Evolutionary conservation across 352 stramenopile genomes (phyloP).

Genomic region (Globisporangium abappressorium): DNA sequence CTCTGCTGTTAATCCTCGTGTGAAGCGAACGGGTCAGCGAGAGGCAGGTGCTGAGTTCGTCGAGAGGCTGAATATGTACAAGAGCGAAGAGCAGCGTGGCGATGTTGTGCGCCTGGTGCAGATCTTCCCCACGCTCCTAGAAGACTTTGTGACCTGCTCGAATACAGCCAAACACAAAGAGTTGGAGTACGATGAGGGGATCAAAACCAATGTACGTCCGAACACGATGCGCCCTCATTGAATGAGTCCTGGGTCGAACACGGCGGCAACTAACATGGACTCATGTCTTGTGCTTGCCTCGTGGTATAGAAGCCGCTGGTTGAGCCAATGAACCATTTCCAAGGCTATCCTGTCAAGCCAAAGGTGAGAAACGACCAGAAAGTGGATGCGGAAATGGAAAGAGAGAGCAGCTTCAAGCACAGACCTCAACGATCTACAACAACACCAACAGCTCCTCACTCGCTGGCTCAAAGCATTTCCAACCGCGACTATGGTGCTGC

Average conservation of each 20-base stretch:
- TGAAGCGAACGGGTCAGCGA: not conserved
- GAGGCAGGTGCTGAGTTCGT: not conserved
- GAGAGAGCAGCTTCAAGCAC: not conserved
- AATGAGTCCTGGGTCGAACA: not conserved
- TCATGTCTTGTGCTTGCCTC: not conserved
- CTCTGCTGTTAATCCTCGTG: not conserved
- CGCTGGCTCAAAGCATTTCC: not conserved
- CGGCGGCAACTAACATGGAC: not conserved
- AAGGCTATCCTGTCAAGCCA: not conserved
- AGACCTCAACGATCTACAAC: not conserved
- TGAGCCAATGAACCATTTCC: not conserved
- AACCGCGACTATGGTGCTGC: not conserved
- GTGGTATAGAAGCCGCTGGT: not conserved
- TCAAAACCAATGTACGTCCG: not conserved
- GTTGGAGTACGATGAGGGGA: not conserved
- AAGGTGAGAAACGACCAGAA: not conserved
- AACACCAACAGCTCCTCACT: not conserved
- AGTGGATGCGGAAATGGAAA: not conserved
- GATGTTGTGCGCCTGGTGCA: constrained; percentile 47
- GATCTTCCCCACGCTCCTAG: constrained; percentile 45
- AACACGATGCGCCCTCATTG: not conserved
- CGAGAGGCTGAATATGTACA: constrained; percentile 10
- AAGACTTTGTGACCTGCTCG: constrained; percentile 32
- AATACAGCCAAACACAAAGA: not conserved
- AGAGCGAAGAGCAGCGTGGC: constrained; percentile 19